Evolutionary conservation across 2,329 filamentous ascomycete species (phyloP).

Genomic region (Acephala macrosclerotiorum): DNA sequence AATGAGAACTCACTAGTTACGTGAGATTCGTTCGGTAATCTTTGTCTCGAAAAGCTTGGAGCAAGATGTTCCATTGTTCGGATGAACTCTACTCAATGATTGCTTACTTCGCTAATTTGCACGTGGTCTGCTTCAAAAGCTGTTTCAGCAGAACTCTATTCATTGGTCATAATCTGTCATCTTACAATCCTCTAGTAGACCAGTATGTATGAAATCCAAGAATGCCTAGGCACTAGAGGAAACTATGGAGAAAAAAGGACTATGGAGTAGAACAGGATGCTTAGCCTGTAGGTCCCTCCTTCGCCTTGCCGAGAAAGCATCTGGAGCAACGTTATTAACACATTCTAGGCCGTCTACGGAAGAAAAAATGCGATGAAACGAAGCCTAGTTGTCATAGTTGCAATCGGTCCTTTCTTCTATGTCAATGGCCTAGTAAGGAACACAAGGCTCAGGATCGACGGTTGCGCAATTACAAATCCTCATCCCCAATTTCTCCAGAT

Average conservation of each 20-base stretch:
- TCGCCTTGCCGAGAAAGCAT: background rate
- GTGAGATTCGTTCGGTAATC: background rate
- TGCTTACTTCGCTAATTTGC: background rate
- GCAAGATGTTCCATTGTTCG: background rate
- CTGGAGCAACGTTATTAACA: background rate
- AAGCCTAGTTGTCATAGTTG: constrained; percentile 9
- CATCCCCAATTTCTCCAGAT: background rate
- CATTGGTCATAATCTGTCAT: background rate
- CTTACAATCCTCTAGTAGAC: background rate
- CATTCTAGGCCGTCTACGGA: background rate
- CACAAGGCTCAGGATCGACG: constrained; percentile 11
- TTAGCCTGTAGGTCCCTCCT: background rate
- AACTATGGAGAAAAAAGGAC: background rate
- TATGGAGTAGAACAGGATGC: background rate
- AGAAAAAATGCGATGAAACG: constrained; percentile 18
- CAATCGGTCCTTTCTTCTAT: background rate
- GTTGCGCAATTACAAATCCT: background rate
- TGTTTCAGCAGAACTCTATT: background rate
- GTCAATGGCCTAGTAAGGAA: constrained; percentile 8
- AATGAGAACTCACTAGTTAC: background rate
- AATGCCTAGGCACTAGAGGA: background rate
- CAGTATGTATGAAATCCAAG: background rate
- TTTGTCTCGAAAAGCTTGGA: background rate
- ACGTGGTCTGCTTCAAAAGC: background rate
- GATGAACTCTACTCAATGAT: background rate